Evolutionary conservation across 495 filamentous ascomycete species (phyloP), one percentile per base, ranked within the genome.

Genomic region (Aspergillus saccharolyticus): DNA sequence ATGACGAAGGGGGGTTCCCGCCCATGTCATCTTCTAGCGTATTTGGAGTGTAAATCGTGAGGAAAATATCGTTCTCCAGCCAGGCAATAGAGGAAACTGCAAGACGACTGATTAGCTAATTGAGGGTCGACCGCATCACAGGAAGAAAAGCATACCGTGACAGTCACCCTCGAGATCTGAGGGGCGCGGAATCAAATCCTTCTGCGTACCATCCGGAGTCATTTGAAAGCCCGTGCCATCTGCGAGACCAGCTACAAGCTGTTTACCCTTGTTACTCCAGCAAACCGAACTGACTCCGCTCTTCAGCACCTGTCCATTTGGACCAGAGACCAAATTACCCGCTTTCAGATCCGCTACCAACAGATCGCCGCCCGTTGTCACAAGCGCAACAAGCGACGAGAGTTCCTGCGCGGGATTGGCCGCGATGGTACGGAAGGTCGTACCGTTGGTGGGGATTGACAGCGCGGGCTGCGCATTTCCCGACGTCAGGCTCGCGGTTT

Each of bases 231-330:
- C 84, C 19, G 85, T 84, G 50, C 93, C 94, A 71, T 96, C 84
- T 17, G 78, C 85, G 61, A 95, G 80, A 25, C 95, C 95, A 61
- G 91, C 95, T 6, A 97, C 81, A 20, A 99, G 76, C 68, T 96
- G 92, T 67, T 96, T 97, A 44, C 95, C 95, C 63, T 84, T 89
- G 52, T 83, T 86, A 66, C 93, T 97, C 95, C 95, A 99, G 43
- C 88, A 84, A 2, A 91, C 83, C 66, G 87, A 93, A 65, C 87
- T 91, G 14, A 96, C 92, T 24, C 86, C 84, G 24, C 82, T 74
- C 57, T 84, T 88, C 57, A 96, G 69, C 0, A 86, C 72, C 43
- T 80, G 82, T 3, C 91, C 89, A 60, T 82, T 85, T 10, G 78
- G 59, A 2, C 85, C 85, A 16, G 77, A 78, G 22, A 85, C 64